Evolutionary conservation across 164 flowering plant species (phyloP).

Genomic region (Annona cherimola): DNA sequence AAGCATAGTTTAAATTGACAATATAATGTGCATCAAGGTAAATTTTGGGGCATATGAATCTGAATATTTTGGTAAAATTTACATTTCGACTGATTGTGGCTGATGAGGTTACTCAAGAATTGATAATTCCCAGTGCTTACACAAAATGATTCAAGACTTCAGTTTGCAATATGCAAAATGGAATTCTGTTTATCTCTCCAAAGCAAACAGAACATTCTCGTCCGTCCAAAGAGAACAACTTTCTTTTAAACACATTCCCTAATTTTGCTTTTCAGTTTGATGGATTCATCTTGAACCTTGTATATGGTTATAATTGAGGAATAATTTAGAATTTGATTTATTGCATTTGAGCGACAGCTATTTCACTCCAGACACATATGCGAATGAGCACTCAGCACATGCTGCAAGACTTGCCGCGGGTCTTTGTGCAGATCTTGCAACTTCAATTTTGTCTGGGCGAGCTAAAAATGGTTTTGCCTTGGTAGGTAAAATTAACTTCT

Average conservation of each 20-base stretch:
- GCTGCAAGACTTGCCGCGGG: slow-evolving; percentile 99
- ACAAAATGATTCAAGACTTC: too few relatives aligned
- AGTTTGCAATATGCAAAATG: too few relatives aligned
- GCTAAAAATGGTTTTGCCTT: slow-evolving; percentile 95
- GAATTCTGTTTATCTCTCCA: too few relatives aligned
- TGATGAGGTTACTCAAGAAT: too few relatives aligned
- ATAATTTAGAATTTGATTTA: slow-evolving; percentile 2
- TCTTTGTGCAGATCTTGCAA: slow-evolving; percentile 88
- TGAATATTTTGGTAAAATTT: too few relatives aligned
- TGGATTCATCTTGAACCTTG: neutral
- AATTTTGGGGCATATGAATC: too few relatives aligned
- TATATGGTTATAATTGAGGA: neutral
- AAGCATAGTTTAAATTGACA: too few relatives aligned
- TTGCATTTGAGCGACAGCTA: slow-evolving; percentile 49
- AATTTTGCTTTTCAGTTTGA: neutral
- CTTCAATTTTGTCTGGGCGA: slow-evolving; percentile 57
- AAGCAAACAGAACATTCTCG: too few relatives aligned
- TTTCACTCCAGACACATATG: slow-evolving; percentile 95
- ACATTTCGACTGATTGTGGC: too few relatives aligned
- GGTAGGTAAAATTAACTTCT: slow-evolving; percentile 36
- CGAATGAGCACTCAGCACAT: slow-evolving; percentile 85
- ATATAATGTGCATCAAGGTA: too few relatives aligned
- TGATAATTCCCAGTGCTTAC: too few relatives aligned
- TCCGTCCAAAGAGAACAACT: neutral
- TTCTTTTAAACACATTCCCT: neutral